A percentile compares a stretch with the other conserved stretches of the same genome.
These are phyloP conservation scores for Pneumocystis sp. DNA, from an alignment of 1,139 yeast genomes.

Conservation along the genomic window DNA sequence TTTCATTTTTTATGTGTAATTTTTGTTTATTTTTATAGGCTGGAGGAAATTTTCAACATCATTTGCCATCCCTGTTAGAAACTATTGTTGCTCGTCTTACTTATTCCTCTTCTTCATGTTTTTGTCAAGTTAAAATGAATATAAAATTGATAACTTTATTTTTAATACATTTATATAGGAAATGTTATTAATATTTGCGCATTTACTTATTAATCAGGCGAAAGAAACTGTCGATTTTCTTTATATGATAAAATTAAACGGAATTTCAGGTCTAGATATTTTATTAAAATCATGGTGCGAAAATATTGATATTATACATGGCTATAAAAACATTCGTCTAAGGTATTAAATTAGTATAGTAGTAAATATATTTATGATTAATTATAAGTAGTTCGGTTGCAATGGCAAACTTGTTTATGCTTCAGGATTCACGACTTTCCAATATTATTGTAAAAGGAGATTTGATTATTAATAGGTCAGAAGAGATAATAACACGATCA, in stretches of 20 bases:
- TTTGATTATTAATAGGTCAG: constrained; percentile 8
- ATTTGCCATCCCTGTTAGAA: constrained; percentile 8
- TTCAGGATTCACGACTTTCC: constrained; percentile 3
- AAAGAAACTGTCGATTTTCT: constrained; percentile 7
- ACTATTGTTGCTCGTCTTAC: constrained; percentile 4
- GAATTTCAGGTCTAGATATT: constrained; percentile 7
- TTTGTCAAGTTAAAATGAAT: constrained; percentile 3
- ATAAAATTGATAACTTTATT: not conserved
- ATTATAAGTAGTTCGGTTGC: constrained; percentile 8
- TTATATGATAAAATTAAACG: not conserved
- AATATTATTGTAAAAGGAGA: constrained; percentile 11
- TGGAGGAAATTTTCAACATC: constrained; percentile 1
- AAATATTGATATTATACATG: constrained; percentile 10
- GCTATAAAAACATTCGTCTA: constrained; percentile 9
- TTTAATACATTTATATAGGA: constrained; percentile 7
- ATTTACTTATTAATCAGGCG: constrained; percentile 8
- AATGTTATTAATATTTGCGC: constrained; percentile 12
- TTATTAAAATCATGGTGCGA: constrained; percentile 13
- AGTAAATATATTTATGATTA: not conserved
- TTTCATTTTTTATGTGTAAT: not conserved
- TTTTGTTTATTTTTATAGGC: constrained; percentile 1
- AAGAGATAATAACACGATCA: constrained; percentile 13
- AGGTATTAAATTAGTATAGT: not conserved
- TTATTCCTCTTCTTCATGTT: not conserved
- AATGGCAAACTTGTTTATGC: constrained; percentile 7